Evolutionary conservation across 2,329 filamentous ascomycete species (phyloP), one percentile per base, ranked within the genome.

Genomic region (Diaporthe aspalathi): DNA sequence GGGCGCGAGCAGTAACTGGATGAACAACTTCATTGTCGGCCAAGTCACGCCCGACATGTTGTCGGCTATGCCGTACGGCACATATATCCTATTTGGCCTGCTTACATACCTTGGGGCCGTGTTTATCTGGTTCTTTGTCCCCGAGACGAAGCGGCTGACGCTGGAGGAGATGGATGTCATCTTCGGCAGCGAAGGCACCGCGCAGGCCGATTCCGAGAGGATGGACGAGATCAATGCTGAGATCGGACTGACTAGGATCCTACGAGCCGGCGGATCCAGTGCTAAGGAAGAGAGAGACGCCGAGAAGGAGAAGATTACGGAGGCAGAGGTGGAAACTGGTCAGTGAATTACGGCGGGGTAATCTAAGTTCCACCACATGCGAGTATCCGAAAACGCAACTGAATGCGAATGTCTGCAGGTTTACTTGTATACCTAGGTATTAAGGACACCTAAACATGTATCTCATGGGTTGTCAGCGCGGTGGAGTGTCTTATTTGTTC

Each of bases 141-240:
- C 89, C 0, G 90, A 92, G 79, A 92, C 90, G 0, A 91, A 91
- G 77, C 84, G 89, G 0, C 79, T 91, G 2, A 88, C 88, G 0
- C 83, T 92, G 0, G 90, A 92, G 75, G 90, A 92, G 76, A 89
- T 92, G 83, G 91, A 93, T 75, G 84, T 91, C 22, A 85, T 93
- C 50, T 92, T 93, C 75, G 90, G 90, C 16, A 89, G 87, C 3
- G 87, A 90, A 73, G 91, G 91, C n/a, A 86, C 88, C 3, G 91
- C 91, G 0, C 86, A 88, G 62, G 89, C 90, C 1, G 91, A 94
- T 76, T 85, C 87, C 67, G 90, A 92, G 80, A 87, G 92, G 35
- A 93, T 93, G 90, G 86, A 86, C n/a, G 89, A 92, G 78, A 93
- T 94, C 76, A 91, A 93, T 78, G 82, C 83, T 40, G 91, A 93